A percentile compares a stretch with the other conserved stretches of the same genome.
Evolutionary conservation across 2,329 filamentous ascomycete genomes (phyloP).

Genomic region (Ceratocystis smalleyi): DNA sequence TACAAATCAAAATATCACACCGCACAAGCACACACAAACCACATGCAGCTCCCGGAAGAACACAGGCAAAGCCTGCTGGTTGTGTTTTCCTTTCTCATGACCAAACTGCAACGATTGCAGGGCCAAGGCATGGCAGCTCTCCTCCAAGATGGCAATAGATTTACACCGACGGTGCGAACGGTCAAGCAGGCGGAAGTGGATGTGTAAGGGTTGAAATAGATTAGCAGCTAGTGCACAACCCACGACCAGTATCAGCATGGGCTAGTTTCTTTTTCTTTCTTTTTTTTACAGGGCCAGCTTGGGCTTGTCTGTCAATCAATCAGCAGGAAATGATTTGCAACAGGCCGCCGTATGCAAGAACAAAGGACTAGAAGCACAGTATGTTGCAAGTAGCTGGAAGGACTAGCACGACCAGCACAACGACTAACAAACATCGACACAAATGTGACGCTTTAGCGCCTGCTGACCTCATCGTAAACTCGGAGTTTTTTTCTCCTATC

Average conservation of each 20-base stretch:
- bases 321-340: neutral
- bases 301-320: neutral
- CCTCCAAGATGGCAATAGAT: neutral
- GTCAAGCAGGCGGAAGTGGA: neutral
- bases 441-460: neutral
- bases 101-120: neutral
- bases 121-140: neutral
- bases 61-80: neutral
- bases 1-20: too few species aligned
- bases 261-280: neutral
- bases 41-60: too few species aligned
- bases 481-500: neutral
- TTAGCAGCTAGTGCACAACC: neutral
- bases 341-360: neutral
- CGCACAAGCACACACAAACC: too few species aligned
- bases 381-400: too few species aligned
- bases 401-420: neutral
- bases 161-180: neutral
- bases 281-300: neutral
- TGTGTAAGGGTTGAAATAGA: neutral
- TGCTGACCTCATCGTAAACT: neutral
- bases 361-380: neutral
- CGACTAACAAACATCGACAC: neutral
- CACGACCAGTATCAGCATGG: neutral
- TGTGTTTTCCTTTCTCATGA: neutral